Evolutionary conservation across 2,329 filamentous ascomycete genomes (phyloP).

Genomic region (Stachybotrys chartarum): DNA sequence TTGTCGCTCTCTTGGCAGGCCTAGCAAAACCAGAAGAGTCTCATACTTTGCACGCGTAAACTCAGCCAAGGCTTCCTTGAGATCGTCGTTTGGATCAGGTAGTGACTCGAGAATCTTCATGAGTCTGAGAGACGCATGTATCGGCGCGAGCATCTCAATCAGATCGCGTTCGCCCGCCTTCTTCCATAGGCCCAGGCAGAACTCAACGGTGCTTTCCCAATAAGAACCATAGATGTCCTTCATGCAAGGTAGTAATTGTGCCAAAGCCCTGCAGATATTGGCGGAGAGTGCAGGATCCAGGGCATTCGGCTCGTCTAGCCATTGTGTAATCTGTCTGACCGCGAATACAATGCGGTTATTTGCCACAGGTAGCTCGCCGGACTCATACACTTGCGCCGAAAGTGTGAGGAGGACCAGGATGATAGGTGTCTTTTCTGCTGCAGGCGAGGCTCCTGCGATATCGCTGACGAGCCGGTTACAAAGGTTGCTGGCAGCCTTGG

Average conservation of each 20-base stretch:
- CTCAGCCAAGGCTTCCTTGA: constrained; percentile 65
- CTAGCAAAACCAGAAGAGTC: constrained; percentile 58
- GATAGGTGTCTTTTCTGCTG: constrained; percentile 36
- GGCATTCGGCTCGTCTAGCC: constrained; percentile 49
- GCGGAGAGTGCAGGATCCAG: constrained; percentile 36
- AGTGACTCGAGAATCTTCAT: constrained; percentile 56
- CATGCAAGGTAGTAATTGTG: constrained; percentile 63
- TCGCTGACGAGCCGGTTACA: constrained; percentile 56
- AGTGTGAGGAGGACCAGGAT: constrained; percentile 48
- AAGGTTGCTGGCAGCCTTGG: constrained; percentile 42
- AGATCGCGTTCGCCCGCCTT: constrained; percentile 32
- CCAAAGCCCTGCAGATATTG: constrained; percentile 49
- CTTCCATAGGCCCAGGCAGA: constrained; percentile 52
- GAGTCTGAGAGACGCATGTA: constrained; percentile 68
- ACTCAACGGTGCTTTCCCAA: constrained; percentile 63
- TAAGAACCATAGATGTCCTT: constrained; percentile 81
- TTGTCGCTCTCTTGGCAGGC: constrained; percentile 33
- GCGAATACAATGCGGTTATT: constrained; percentile 74
- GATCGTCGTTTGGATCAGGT: constrained; percentile 76
- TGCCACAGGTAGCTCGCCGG: constrained; percentile 46
- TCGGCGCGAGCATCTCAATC: constrained; percentile 49
- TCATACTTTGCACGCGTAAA: constrained; percentile 47
- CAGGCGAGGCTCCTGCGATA: constrained; percentile 39
- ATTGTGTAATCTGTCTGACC: constrained; percentile 68
- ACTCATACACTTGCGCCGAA: constrained; percentile 43